A percentile compares a stretch with the other conserved stretches of the same genome.
Conservation (phyloP, 305 asterid genomes). For the Fraxinus xanthoxyloides region DNA sequence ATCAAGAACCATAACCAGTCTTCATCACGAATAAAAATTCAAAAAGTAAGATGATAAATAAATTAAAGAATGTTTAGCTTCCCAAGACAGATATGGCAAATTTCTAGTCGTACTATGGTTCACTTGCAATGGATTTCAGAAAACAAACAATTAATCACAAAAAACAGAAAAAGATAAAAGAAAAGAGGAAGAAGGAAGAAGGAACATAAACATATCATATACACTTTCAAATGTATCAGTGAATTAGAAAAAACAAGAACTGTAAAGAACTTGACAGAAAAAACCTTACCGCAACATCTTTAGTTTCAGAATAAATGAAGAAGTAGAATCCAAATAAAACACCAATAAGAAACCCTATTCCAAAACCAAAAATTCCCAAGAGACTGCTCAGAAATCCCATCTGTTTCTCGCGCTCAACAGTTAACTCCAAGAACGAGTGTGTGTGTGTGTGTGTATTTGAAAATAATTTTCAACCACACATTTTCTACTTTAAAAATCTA, state of each 20-base stretch:
- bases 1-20: background rate
- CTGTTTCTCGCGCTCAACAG: background rate
- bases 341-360: constrained; percentile 63
- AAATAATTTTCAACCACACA: background rate
- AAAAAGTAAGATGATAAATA: background rate
- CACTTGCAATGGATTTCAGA: background rate
- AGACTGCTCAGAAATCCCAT: constrained; percentile 75
- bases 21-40: background rate
- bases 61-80: background rate
- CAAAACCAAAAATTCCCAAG: constrained; percentile 68
- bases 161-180: background rate
- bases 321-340: constrained; percentile 63
- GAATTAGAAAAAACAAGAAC: constrained; percentile 3
- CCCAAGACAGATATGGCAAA: background rate
- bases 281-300: constrained; percentile 53
- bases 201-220: background rate
- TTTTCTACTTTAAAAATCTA: background rate
- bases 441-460: background rate
- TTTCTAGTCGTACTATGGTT: background rate
- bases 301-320: constrained; percentile 55
- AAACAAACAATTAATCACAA: background rate
- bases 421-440: constrained; percentile 8
- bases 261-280: background rate
- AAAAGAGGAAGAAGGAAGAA: background rate
- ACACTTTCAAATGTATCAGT: background rate